Evolutionary conservation across 2,329 filamentous ascomycete genomes (phyloP).

Genomic region (Cercospora janseana): DNA sequence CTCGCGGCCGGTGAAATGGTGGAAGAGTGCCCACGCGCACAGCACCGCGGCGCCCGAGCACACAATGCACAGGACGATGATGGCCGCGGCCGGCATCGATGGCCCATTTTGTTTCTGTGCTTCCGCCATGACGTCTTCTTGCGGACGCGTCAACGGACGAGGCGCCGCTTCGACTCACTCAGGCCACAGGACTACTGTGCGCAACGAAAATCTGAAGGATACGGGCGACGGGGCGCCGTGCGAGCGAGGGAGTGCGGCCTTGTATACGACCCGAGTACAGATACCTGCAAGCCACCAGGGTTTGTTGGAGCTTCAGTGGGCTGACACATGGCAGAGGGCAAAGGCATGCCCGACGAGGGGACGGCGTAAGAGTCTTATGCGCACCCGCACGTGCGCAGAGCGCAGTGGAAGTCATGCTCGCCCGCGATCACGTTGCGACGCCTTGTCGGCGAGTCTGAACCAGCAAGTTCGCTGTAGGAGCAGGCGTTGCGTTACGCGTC

Average conservation of each 20-base stretch:
- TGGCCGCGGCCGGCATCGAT: conserved; percentile 22
- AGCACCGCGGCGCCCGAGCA: conserved; percentile 24
- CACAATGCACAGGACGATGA: conserved; percentile 28
- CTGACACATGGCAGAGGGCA: background rate
- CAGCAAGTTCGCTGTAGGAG: background rate
- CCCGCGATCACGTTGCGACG: background rate
- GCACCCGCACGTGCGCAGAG: conserved; percentile 1
- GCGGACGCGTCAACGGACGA: background rate
- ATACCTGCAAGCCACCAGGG: conserved; percentile 9
- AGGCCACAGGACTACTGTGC: background rate
- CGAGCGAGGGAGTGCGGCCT: conserved; percentile 4
- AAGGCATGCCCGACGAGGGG: background rate
- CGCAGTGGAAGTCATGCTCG: background rate
- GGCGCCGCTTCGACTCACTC: background rate
- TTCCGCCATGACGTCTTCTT: background rate
- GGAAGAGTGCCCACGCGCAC: conserved; percentile 23
- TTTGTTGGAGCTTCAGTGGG: conserved; percentile 2
- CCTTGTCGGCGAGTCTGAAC: background rate
- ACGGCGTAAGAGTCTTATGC: background rate
- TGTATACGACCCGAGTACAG: conserved; percentile 5
- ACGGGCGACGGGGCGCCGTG: background rate
- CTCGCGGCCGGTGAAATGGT: conserved; percentile 21
- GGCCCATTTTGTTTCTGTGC: conserved; percentile 3
- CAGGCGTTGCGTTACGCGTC: conserved; percentile 5
- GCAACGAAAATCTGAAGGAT: background rate